Evolutionary conservation across 768 basidiomycete species (phyloP).

Genomic region (Cystofilobasidium ferigula): DNA sequence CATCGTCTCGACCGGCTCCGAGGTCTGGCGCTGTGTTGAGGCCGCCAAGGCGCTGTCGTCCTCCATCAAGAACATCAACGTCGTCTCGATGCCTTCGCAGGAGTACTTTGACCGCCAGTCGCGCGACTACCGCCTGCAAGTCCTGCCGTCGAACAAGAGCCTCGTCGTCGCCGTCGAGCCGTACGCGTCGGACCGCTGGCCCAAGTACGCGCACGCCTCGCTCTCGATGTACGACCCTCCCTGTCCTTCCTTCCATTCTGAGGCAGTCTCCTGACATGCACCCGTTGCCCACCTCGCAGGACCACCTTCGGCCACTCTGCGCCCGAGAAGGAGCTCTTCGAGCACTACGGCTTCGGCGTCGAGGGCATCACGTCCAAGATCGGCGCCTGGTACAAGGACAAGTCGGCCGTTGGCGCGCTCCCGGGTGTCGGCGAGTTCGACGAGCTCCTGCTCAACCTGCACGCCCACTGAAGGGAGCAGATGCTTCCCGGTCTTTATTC

Average conservation of each 20-base stretch:
- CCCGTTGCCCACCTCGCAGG: conserved; percentile 26
- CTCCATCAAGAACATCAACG: conserved; percentile 29
- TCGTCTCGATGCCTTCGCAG: conserved; percentile 36
- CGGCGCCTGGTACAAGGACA: conserved; percentile 26
- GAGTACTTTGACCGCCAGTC: conserved; percentile 34
- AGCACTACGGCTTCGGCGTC: conserved; percentile 36
- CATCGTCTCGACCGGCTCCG: conserved; percentile 34
- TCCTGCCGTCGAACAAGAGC: conserved; percentile 28
- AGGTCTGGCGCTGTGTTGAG: conserved; percentile 33
- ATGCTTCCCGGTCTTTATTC: too few species aligned
- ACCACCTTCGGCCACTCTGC: conserved; percentile 36
- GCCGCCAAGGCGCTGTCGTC: conserved; percentile 30
- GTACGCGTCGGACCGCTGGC: conserved; percentile 36
- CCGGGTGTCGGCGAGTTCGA: conserved; percentile 36
- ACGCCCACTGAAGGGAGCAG: conserved; percentile 1
- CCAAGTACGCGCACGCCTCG: conserved; percentile 36
- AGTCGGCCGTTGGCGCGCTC: conserved; percentile 8
- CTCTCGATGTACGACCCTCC: neutral
- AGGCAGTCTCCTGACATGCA: conserved; percentile 24
- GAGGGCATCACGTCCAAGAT: conserved; percentile 33
- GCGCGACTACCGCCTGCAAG: conserved; percentile 28
- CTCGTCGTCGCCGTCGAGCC: conserved; percentile 37
- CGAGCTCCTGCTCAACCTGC: conserved; percentile 27
- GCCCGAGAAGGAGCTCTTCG: conserved; percentile 32
- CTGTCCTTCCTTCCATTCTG: neutral